These are phyloP conservation scores for Albizia julibrissin DNA, from an alignment of 306 rosid genomes.

Conservation along the genomic window DNA sequence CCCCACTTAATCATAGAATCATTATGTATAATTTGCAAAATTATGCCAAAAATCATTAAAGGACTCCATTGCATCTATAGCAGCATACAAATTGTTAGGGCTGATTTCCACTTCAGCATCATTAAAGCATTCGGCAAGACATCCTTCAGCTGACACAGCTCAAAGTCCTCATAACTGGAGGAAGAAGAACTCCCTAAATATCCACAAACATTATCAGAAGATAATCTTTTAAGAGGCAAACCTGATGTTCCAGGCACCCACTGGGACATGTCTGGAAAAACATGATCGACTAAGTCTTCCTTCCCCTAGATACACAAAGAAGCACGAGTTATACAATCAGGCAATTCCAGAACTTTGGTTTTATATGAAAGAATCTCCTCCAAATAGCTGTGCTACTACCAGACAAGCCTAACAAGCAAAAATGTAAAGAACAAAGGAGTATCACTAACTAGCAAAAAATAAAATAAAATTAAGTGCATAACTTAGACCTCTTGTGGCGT, in stretches of 20 bases:
- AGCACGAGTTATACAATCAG: too few relatives aligned
- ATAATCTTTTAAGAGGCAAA: too few relatives aligned
- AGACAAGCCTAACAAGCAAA: background rate
- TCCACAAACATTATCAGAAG: too few relatives aligned
- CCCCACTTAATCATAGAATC: slow-evolving; percentile 30
- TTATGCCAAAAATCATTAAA: background rate
- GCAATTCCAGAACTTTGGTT: background rate
- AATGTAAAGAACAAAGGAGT: background rate
- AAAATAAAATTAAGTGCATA: background rate
- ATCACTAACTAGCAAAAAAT: slow-evolving; percentile 1
- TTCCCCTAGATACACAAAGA: too few relatives aligned
- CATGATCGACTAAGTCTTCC: too few relatives aligned
- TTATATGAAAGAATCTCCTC: background rate
- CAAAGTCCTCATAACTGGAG: slow-evolving; percentile 60
- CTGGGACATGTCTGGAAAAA: too few relatives aligned
- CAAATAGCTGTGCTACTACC: background rate
- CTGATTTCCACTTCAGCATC: slow-evolving; percentile 71
- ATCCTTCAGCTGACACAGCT: slow-evolving; percentile 66
- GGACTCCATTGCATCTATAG: slow-evolving; percentile 23
- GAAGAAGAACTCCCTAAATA: slow-evolving; percentile 50
- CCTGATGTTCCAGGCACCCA: too few relatives aligned
- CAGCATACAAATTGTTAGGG: slow-evolving; percentile 78
- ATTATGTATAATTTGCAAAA: slow-evolving; percentile 6
- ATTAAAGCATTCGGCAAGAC: slow-evolving; percentile 86
- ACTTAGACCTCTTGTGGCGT: background rate